Evolutionary conservation across 192 early-diverging fungal species (phyloP).

Genomic region (Spizellomyces sp.): DNA sequence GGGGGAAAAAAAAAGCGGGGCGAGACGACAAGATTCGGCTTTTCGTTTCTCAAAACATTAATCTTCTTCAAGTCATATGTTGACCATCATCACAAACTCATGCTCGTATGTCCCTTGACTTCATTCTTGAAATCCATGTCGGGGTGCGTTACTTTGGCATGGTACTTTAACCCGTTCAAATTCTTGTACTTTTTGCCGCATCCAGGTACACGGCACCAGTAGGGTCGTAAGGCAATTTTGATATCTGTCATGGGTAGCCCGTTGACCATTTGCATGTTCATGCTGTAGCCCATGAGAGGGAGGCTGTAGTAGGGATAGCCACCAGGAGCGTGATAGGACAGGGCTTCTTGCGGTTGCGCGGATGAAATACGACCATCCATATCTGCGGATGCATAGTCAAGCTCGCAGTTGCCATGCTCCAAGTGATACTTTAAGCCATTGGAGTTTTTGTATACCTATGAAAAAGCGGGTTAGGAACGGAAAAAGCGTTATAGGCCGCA

Average conservation of each 20-base stretch:
- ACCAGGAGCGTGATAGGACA: not conserved
- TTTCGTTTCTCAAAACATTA: too few relatives aligned
- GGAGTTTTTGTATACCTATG: slow-evolving; percentile 88
- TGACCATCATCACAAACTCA: slow-evolving; percentile 9
- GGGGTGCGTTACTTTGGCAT: slow-evolving; percentile 48
- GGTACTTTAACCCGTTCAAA: slow-evolving; percentile 71
- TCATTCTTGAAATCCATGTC: slow-evolving; percentile 41
- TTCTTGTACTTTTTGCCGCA: slow-evolving; percentile 39
- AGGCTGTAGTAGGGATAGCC: not conserved
- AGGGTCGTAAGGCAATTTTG: slow-evolving; percentile 35
- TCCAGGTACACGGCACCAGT: slow-evolving; percentile 34
- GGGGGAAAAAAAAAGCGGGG: too few relatives aligned
- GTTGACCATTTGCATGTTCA: not conserved
- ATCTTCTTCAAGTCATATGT: too few relatives aligned
- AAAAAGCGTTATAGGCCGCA: too few relatives aligned
- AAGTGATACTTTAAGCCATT: slow-evolving; percentile 97
- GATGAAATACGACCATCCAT: not conserved
- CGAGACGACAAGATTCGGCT: too few relatives aligned
- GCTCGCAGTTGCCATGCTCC: slow-evolving; percentile 65
- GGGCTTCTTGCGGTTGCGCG: not conserved
- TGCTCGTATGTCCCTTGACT: slow-evolving; percentile 31
- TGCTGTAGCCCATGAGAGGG: slow-evolving; percentile 1
- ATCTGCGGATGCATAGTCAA: slow-evolving; percentile 5
- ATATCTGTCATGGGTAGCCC: slow-evolving; percentile 4
- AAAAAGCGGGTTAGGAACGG: slow-evolving; percentile 6